Evolutionary conservation across 2,329 filamentous ascomycete species (phyloP).

Genomic region (Arthrocladium fulminans): DNA sequence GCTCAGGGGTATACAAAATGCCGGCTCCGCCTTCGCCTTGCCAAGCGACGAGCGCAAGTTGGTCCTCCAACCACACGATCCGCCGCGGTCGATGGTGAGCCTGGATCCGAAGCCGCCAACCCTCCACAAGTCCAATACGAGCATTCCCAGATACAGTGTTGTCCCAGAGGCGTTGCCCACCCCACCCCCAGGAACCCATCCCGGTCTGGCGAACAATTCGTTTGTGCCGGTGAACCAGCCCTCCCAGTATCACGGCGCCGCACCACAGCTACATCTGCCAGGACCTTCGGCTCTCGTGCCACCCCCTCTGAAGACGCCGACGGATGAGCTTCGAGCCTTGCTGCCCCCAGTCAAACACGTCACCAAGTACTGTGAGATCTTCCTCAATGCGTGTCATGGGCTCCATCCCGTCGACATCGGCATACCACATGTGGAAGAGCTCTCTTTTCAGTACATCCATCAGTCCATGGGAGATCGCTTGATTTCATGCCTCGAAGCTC

Average conservation of each 20-base stretch:
- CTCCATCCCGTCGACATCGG: conserved; percentile 6
- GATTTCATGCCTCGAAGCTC: background rate
- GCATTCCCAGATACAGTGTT: conserved; percentile 3
- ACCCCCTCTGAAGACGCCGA: background rate
- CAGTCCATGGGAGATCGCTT: conserved; percentile 2
- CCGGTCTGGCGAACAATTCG: background rate
- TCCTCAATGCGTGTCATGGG: background rate
- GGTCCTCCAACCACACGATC: conserved; percentile 1
- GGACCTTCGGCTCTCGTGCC: background rate
- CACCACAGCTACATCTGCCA: background rate
- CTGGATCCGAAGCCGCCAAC: conserved; percentile 2
- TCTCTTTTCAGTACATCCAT: conserved; percentile 6
- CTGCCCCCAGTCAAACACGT: conserved; percentile 6
- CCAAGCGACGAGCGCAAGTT: conserved; percentile 4
- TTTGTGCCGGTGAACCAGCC: conserved; percentile 1
- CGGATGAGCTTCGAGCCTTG: conserved; percentile 1
- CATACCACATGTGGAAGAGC: conserved; percentile 3
- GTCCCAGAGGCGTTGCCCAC: conserved; percentile 2
- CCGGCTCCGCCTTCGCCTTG: background rate
- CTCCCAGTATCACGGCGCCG: background rate
- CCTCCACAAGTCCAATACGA: conserved; percentile 1
- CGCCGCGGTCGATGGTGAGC: background rate
- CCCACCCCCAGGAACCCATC: background rate
- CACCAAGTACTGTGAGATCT: conserved; percentile 6
- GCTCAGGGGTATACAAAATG: conserved; percentile 4